phyloP scores from a whole-genome alignment of 176 grass and related monocot genomes.

The Themeda triandra region DNA sequence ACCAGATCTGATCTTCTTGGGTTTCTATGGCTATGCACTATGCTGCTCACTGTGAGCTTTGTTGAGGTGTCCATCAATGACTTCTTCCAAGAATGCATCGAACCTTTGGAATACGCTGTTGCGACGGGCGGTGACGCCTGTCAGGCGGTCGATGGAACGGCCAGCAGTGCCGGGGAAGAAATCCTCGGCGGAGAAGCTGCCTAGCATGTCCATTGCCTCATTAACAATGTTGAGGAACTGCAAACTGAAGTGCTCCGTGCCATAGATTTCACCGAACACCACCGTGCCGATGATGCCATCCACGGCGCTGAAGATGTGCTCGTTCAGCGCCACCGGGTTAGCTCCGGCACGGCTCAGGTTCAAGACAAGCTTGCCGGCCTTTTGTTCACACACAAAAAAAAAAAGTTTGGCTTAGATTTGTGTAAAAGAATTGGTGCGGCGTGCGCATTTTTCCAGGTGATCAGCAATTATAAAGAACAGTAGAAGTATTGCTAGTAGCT shows the following conservation, averaged over 20 bases:
- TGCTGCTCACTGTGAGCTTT: no score
- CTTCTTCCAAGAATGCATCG: conserved; percentile 7
- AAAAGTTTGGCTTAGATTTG: no score
- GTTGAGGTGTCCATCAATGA: conserved; percentile 8
- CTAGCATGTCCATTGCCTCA: conserved; percentile 1
- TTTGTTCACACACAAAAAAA: no score
- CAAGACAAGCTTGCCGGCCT: conserved; percentile 6
- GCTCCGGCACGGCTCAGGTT: neutral
- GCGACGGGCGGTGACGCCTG: neutral
- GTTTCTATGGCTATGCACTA: no score
- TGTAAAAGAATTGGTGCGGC: neutral
- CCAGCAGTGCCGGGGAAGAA: conserved; percentile 10
- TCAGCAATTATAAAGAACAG: neutral
- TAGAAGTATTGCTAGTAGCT: neutral
- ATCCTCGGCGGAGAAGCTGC: conserved; percentile 14
- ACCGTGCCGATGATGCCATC: conserved; percentile 33
- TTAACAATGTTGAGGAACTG: neutral
- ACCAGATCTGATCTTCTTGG: neutral
- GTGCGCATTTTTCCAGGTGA: no score
- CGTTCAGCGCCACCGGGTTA: neutral
- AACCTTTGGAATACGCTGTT: neutral
- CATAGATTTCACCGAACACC: conserved; percentile 14
- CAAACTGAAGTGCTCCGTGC: neutral
- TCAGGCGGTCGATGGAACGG: neutral
- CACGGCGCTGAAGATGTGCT: conserved; percentile 5